These are phyloP conservation scores for Coprinopsis marcescibilis DNA, from an alignment of 768 basidiomycete species.

Conservation along the genomic window DNA sequence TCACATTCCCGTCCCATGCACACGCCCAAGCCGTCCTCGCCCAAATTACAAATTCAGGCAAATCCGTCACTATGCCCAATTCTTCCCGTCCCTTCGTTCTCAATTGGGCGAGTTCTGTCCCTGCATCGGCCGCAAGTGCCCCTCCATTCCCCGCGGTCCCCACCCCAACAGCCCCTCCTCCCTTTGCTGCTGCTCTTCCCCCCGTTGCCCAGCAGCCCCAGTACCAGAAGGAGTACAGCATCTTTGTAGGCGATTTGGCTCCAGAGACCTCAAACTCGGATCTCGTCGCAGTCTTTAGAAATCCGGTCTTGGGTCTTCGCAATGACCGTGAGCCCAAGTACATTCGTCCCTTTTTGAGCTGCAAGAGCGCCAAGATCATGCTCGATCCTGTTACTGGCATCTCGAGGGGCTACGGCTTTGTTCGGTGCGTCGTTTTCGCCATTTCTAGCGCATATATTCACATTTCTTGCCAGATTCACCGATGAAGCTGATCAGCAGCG, in stretches of 20 bases:
- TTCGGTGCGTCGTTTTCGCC: conserved; percentile 48
- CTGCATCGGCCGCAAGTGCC: conserved; percentile 26
- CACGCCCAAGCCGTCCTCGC: conserved; percentile 66
- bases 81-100: conserved; percentile 76
- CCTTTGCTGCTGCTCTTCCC: conserved; percentile 19
- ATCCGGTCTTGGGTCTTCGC: conserved; percentile 79
- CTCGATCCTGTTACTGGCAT: conserved; percentile 85
- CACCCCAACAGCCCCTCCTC: too few relatives aligned
- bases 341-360: conserved; percentile 83
- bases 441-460: conserved; percentile 9
- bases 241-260: conserved; percentile 92
- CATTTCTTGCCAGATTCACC: conserved; percentile 54
- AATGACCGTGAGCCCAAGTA: conserved; percentile 86
- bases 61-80: conserved; percentile 74
- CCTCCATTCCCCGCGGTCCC: conserved; percentile 25
- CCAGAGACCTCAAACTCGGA: conserved; percentile 94
- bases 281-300: conserved; percentile 88
- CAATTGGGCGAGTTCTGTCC: conserved; percentile 59
- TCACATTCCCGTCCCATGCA: conserved; percentile 72
- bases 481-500: conserved; percentile 87
- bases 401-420: conserved; percentile 89
- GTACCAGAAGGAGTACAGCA: conserved; percentile 77
- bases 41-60: conserved; percentile 49
- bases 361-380: conserved; percentile 96
- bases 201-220: conserved; percentile 37